Conservation (phyloP, 2,329 filamentous ascomycete species). For the Aspergillus sp. region DNA sequence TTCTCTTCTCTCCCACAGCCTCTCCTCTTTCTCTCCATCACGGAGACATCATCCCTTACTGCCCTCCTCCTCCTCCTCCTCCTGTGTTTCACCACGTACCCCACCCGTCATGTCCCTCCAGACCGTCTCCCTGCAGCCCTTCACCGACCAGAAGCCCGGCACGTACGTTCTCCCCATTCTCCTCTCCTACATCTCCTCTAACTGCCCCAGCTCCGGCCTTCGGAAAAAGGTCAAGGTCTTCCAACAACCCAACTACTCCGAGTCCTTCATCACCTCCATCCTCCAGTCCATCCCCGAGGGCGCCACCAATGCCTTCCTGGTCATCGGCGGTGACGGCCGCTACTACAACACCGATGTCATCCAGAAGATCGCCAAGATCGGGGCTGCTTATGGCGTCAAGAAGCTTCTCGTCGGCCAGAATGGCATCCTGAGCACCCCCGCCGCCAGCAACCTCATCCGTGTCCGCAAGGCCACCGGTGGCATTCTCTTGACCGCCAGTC, state of each 20-base stretch:
- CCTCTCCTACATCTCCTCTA: constrained; percentile 7
- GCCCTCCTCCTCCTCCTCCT: constrained; percentile 5
- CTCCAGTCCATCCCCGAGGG: constrained; percentile 96
- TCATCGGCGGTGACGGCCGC: constrained; percentile 95
- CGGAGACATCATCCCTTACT: constrained; percentile 7
- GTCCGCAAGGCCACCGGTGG: constrained; percentile 93
- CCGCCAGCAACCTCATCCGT: constrained; percentile 92
- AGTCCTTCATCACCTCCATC: constrained; percentile 92
- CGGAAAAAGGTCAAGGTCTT: constrained; percentile 99
- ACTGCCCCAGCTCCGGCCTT: constrained; percentile 74
- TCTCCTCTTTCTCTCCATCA: background rate
- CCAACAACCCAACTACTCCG: constrained; percentile 91
- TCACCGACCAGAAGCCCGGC: constrained; percentile 96
- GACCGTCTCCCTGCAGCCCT: constrained; percentile 79
- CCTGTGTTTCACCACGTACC: background rate
- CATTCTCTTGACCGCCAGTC: constrained; percentile 93
- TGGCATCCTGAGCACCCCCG: constrained; percentile 94
- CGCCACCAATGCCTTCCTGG: constrained; percentile 80
- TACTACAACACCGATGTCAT: constrained; percentile 97
- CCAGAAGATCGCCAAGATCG: constrained; percentile 95
- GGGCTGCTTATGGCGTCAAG: constrained; percentile 96
- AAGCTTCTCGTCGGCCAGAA: constrained; percentile 96
- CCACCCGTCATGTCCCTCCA: constrained; percentile 64
- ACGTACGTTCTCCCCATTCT: constrained; percentile 67
- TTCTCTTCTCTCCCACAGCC: background rate